Conservation (phyloP, 768 basidiomycete genomes). For the Wakefieldia striispora region DNA sequence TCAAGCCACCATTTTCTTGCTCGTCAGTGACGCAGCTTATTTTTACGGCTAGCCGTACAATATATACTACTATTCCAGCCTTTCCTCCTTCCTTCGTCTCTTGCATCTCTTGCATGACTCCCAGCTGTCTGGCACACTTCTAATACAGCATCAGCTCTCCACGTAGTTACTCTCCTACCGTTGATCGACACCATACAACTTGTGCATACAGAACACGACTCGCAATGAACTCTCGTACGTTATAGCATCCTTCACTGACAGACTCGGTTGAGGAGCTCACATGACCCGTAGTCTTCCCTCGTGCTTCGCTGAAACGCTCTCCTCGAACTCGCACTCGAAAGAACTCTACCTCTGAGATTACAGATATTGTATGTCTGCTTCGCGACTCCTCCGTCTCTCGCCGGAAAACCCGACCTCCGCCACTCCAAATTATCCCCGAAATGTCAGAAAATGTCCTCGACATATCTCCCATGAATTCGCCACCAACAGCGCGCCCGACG, state of each 20-base stretch:
- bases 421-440: conserved; percentile 34
- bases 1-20: conserved; percentile 12
- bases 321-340: conserved; percentile 25
- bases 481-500: conserved; percentile 20
- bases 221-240: conserved; percentile 26
- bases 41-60: conserved; percentile 1
- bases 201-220: conserved; percentile 7
- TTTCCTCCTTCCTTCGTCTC: neutral
- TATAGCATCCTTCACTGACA: neutral
- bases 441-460: conserved; percentile 19
- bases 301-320: conserved; percentile 27
- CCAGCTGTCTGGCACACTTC: conserved; percentile 1
- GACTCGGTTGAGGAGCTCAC: conserved; percentile 1
- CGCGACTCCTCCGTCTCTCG: conserved; percentile 3
- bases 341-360: conserved; percentile 4
- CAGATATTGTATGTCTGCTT: conserved; percentile 4
- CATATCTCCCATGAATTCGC: conserved; percentile 9
- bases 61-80: conserved; percentile 19
- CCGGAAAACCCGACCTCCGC: conserved; percentile 23
- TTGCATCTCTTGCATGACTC: conserved; percentile 10
- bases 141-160: conserved; percentile 5
- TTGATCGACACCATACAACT: neutral
- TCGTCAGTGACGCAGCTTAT: conserved; percentile 11
- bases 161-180: neutral
- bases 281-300: conserved; percentile 19